These are phyloP conservation scores for Geranium incanum DNA, from an alignment of 441 rosid genomes.

Conservation along the genomic window DNA sequence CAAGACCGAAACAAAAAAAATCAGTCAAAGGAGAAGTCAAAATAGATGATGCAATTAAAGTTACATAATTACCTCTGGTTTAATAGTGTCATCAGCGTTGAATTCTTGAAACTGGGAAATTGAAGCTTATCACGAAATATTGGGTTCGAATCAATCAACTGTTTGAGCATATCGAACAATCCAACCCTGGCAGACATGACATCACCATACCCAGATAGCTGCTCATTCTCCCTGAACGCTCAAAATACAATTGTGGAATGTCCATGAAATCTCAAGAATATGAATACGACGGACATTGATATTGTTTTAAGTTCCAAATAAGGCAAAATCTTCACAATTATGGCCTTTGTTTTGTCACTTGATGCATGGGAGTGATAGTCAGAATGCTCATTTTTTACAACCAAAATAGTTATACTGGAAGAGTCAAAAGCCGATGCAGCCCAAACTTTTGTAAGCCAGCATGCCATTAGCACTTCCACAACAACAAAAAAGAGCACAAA, in stretches of 20 bases:
- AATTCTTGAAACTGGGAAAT: constrained; percentile 62
- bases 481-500: neutral
- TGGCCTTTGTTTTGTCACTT: neutral
- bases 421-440: neutral
- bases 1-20: constrained; percentile 2
- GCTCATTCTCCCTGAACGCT: constrained; percentile 61
- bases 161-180: constrained; percentile 67
- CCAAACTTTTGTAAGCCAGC: neutral
- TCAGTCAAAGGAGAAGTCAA: neutral
- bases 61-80: constrained; percentile 53
- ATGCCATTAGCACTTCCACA: constrained; percentile 1
- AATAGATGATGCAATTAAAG: constrained; percentile 12
- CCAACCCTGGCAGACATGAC: constrained; percentile 66
- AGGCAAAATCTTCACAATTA: neutral
- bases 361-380: neutral
- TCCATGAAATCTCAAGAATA: neutral
- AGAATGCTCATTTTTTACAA: neutral
- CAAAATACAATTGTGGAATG: constrained; percentile 13
- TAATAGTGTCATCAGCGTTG: constrained; percentile 62
- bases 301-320: neutral
- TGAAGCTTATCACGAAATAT: constrained; percentile 78
- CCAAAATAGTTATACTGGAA: neutral
- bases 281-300: neutral
- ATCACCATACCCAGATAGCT: constrained; percentile 68
- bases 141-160: constrained; percentile 79